A percentile compares a stretch with the other conserved stretches of the same genome.
phyloP scores from a whole-genome alignment of 2,329 filamentous ascomycete genomes.

The Trichoderma arundinaceum region DNA sequence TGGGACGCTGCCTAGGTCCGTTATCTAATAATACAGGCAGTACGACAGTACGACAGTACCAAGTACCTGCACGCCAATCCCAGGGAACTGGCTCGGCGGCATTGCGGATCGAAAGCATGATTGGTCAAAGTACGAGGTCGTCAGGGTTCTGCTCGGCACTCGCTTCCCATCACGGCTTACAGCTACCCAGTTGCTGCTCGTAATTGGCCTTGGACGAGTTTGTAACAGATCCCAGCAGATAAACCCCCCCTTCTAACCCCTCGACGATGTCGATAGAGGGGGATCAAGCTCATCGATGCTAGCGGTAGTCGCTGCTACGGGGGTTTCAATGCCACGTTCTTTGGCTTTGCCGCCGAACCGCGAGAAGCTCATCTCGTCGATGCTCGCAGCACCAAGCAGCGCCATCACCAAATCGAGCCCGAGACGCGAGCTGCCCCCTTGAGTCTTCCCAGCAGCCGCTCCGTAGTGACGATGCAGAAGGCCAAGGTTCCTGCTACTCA shows the following conservation, averaged over 20 bases:
- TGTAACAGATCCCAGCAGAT: not conserved
- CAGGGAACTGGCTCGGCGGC: slow-evolving; percentile 12
- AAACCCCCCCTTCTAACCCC: not conserved
- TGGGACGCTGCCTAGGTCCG: not conserved
- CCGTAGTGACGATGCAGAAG: not conserved
- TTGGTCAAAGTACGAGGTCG: slow-evolving; percentile 9
- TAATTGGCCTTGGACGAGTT: not conserved
- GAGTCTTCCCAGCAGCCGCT: not conserved
- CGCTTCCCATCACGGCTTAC: slow-evolving; percentile 11
- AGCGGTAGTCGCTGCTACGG: not conserved
- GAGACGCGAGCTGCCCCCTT: not conserved
- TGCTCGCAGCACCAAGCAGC: not conserved
- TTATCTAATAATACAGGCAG: not conserved
- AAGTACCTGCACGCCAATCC: not conserved
- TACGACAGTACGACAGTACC: too few relatives aligned
- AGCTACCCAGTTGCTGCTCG: not conserved
- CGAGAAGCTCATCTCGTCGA: slow-evolving; percentile 13
- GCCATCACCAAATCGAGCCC: not conserved
- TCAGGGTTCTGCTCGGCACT: slow-evolving; percentile 1
- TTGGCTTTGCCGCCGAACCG: slow-evolving; percentile 3
- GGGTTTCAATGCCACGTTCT: slow-evolving; percentile 5
- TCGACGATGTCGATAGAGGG: not conserved
- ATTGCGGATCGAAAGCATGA: not conserved
- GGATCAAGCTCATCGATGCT: not conserved
- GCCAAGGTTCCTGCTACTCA: not conserved